Evolutionary conservation across 2,329 filamentous ascomycete species (phyloP).

Genomic region (Trichoderma asperellum): DNA sequence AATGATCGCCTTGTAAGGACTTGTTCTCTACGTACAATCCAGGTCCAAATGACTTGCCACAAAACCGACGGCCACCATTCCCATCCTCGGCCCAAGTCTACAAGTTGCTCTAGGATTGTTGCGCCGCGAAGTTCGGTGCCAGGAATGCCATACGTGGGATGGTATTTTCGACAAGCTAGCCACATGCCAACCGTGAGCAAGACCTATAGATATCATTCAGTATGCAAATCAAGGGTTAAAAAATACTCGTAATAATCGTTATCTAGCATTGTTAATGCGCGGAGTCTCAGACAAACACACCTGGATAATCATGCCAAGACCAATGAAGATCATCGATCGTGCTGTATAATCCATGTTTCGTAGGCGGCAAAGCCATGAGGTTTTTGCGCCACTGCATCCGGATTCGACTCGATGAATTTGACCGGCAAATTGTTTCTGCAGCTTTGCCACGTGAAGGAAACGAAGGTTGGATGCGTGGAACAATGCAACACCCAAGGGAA

Average conservation of each 20-base stretch:
- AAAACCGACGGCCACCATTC: slow-evolving; percentile 64
- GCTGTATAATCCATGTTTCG: slow-evolving; percentile 44
- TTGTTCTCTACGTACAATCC: slow-evolving; percentile 43
- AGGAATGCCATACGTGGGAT: slow-evolving; percentile 53
- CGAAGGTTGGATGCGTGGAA: slow-evolving; percentile 62
- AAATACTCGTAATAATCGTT: no score
- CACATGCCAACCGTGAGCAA: slow-evolving; percentile 58
- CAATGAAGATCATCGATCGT: slow-evolving; percentile 51
- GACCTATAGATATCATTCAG: slow-evolving; percentile 45
- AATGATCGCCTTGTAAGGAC: neutral
- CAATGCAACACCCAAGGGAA: slow-evolving; percentile 61
- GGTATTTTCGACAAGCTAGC: slow-evolving; percentile 61
- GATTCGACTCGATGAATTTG: slow-evolving; percentile 29
- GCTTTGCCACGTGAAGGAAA: slow-evolving; percentile 54
- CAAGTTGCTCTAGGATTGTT: slow-evolving; percentile 47
- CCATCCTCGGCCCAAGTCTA: slow-evolving; percentile 53
- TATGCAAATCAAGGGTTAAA: neutral
- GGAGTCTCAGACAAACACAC: slow-evolving; percentile 39
- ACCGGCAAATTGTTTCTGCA: slow-evolving; percentile 50
- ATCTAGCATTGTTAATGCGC: neutral
- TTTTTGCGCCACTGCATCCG: slow-evolving; percentile 37
- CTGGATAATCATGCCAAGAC: slow-evolving; percentile 53
- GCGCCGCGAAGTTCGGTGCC: slow-evolving; percentile 41
- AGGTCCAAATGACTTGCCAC: slow-evolving; percentile 61
- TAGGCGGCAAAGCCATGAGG: slow-evolving; percentile 42